Evolutionary conservation across 2,329 filamentous ascomycete genomes (phyloP).

Genomic region (Domatiomyces catenatus): DNA sequence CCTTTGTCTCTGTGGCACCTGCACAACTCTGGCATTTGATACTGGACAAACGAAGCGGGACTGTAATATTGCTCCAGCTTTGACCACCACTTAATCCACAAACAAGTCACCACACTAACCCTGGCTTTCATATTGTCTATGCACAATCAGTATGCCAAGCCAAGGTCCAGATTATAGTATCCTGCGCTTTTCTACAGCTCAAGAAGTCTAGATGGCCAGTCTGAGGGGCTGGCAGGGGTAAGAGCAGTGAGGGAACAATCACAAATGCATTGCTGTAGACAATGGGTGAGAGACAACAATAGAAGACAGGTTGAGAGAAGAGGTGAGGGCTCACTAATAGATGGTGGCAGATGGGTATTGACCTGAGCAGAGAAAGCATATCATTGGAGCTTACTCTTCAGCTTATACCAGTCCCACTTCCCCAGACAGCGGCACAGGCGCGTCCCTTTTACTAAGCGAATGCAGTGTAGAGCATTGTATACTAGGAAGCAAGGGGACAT

Average conservation of each 20-base stretch:
- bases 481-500: neutral
- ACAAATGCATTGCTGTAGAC: conserved; percentile 10
- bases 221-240: conserved; percentile 14
- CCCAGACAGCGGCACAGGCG: too few relatives aligned
- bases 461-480: neutral
- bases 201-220: conserved; percentile 16
- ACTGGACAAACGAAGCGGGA: too few relatives aligned
- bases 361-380: too few relatives aligned
- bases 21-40: conserved; percentile 3
- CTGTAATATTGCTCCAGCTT: too few relatives aligned
- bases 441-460: too few relatives aligned
- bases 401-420: too few relatives aligned
- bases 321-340: conserved; percentile 8
- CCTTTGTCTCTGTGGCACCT: neutral
- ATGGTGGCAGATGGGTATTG: conserved; percentile 4
- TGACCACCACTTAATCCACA: too few relatives aligned
- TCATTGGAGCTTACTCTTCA: too few relatives aligned
- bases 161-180: conserved; percentile 13
- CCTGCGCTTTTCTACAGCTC: conserved; percentile 12
- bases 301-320: conserved; percentile 8
- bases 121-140: conserved; percentile 18
- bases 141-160: conserved; percentile 14
- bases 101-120: conserved; percentile 4
- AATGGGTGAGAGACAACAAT: conserved; percentile 6
- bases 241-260: conserved; percentile 15